These are phyloP conservation scores for Hanseniaspora jakobsenii DNA, from an alignment of 805 yeast species.

Conservation along the genomic window DNA sequence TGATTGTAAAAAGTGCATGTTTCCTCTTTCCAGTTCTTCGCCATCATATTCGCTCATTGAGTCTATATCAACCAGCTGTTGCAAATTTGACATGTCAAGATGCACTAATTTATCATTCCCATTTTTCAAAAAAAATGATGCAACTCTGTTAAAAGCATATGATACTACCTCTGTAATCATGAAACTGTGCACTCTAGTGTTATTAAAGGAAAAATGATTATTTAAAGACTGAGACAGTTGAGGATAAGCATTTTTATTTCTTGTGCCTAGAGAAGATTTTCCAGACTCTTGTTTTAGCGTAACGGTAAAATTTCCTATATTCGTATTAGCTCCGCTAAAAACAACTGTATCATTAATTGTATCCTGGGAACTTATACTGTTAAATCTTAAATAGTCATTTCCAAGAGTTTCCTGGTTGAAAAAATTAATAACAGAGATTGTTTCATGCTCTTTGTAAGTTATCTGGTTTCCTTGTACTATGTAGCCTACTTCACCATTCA, in stretches of 20 bases:
- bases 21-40: slow-evolving; percentile 49
- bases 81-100: slow-evolving; percentile 32
- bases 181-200: slow-evolving; percentile 69
- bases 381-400: slow-evolving; percentile 25
- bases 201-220: slow-evolving; percentile 54
- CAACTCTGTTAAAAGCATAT: slow-evolving; percentile 56
- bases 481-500: slow-evolving; percentile 70
- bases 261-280: slow-evolving; percentile 20
- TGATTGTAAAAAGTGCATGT: slow-evolving; percentile 68
- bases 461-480: slow-evolving; percentile 57
- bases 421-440: slow-evolving; percentile 55
- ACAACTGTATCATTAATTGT: slow-evolving; percentile 15
- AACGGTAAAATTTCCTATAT: slow-evolving; percentile 55
- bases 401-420: slow-evolving; percentile 47
- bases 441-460: slow-evolving; percentile 35
- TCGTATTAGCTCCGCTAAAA: slow-evolving; percentile 44
- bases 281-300: slow-evolving; percentile 46
- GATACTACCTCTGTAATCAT: slow-evolving; percentile 62
- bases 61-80: slow-evolving; percentile 42
- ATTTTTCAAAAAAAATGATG: slow-evolving; percentile 33
- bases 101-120: slow-evolving; percentile 21
- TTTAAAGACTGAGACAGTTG: slow-evolving; percentile 46
- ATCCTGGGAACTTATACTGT: no score
- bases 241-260: slow-evolving; percentile 20
- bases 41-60: background rate